Base-by-base conservation (phyloP, 805 yeast species). In the Wickerhamomyces bovis region DNA sequence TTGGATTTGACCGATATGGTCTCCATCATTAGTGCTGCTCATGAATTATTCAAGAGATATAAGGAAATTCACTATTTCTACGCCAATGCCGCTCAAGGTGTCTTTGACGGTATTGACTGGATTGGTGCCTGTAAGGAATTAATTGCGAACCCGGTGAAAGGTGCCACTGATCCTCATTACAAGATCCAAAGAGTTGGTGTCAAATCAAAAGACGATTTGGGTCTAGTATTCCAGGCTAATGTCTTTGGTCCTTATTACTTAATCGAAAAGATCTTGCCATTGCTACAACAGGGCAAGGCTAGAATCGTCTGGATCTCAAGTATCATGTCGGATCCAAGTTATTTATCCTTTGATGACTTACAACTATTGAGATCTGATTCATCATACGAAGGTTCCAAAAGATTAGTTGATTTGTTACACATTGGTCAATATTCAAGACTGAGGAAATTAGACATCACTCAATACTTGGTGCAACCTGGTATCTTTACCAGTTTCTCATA, bases 181-280 rank as follows among this genome's bases (percentile, higher is more conserved):
- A 89, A 92, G 65, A 75, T 85, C 35, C 98, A 94, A 70, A 73
- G 76, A 47, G 73, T 78, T 16, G 97, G 97, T 4, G 81, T 83
- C 22, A 80, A 76, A 58, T 79, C 96, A 1, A 63, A 59, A 18
- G 99, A 94, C 65, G 89, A 79, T 0, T 56, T 92, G 71, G 97
- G 98, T 1, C 68, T 85, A 26, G 89, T 89, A 4, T 94, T 92
- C 69, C 96, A 94, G 66, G 95, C 94, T 6, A 94, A 94, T 61
- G 96, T 92, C n/a, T 88, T 94, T 67, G 96, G 96, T 0, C 98
- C 98, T 2, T 90, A 86, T 68, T 94, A 82, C 64, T 68, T 94
- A 44, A 73, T 90, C 45, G 86, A 85, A 54, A 81, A 77, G 52
- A 66, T 92, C 19, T 63, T 72, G 36, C 78, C 78, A 3, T 65